phyloP scores from a whole-genome alignment of 176 grass and related monocot genomes.

The Luzula sylvatica region DNA sequence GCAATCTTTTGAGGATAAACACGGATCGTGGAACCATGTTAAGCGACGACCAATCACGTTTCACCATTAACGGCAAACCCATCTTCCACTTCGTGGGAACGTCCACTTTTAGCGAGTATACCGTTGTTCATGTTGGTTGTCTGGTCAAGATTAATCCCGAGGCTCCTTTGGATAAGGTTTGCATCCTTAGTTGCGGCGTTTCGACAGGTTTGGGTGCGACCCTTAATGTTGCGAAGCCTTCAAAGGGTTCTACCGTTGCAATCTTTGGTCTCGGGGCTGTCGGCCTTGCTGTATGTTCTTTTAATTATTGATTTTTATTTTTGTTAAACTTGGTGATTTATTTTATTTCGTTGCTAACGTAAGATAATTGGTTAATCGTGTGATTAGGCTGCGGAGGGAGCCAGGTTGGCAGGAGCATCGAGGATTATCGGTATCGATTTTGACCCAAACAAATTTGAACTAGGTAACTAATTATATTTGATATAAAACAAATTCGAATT shows the following conservation, averaged over 20 bases:
- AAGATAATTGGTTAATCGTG: neutral
- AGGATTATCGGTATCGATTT: conserved; percentile 84
- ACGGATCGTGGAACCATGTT: conserved; percentile 73
- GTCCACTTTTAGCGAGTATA: conserved; percentile 89
- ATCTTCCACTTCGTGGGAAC: conserved; percentile 81
- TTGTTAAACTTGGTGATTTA: neutral
- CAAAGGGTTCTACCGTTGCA: conserved; percentile 47
- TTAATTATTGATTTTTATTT: neutral
- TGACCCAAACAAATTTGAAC: conserved; percentile 60
- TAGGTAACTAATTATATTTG: conserved; percentile 25
- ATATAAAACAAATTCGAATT: too few species aligned
- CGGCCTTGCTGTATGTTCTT: conserved; percentile 57
- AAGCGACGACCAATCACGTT: conserved; percentile 40
- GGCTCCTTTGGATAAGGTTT: conserved; percentile 80
- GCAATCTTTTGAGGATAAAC: conserved; percentile 73
- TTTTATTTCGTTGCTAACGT: neutral
- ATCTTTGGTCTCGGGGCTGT: conserved; percentile 87
- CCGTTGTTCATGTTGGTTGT: conserved; percentile 66
- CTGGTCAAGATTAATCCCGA: conserved; percentile 52
- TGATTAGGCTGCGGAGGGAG: conserved; percentile 77
- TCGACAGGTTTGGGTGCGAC: conserved; percentile 82
- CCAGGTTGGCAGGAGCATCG: conserved; percentile 55
- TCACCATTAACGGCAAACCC: conserved; percentile 45
- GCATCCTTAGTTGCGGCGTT: conserved; percentile 68
- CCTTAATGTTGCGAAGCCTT: conserved; percentile 71